Conservation (phyloP, 73 alveolate genomes). For the Paramecium caudatum region DNA sequence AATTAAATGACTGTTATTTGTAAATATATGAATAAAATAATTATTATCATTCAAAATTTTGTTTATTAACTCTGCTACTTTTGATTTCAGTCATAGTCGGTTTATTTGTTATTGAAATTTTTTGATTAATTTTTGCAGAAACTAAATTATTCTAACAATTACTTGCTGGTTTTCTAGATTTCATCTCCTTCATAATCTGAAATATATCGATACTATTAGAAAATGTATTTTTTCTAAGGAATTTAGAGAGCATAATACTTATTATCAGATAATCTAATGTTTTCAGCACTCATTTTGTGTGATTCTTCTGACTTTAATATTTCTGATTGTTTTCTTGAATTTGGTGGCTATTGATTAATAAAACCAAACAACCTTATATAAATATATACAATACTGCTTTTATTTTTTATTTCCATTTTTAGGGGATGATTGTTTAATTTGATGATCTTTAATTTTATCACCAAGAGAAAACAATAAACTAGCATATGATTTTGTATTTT, state of each 20-base stretch:
- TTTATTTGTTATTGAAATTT: background rate
- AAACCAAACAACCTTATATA: background rate
- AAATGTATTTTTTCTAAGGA: constrained; percentile 20
- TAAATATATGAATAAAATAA: background rate
- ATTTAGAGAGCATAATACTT: background rate
- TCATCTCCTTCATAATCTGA: constrained; percentile 54
- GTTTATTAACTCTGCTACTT: constrained; percentile 48
- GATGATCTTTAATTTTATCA: background rate
- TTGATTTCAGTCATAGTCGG: background rate
- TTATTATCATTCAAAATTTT: constrained; percentile 40
- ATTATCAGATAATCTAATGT: background rate
- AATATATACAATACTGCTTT: background rate
- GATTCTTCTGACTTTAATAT: constrained; percentile 58
- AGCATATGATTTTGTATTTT: constrained; percentile 46
- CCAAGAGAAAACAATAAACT: constrained; percentile 53
- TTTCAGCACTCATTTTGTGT: constrained; percentile 37
- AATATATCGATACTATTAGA: constrained; percentile 30
- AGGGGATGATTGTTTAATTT: constrained; percentile 4
- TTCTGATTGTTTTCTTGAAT: constrained; percentile 61
- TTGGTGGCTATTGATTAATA: background rate
- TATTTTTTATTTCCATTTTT: background rate
- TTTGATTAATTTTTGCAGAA: constrained; percentile 1
- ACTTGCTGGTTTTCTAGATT: background rate
- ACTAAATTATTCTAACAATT: background rate
- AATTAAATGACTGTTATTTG: background rate